phyloP scores from a whole-genome alignment of 208 protist genomes.

The Borovskyia barvae region DNA sequence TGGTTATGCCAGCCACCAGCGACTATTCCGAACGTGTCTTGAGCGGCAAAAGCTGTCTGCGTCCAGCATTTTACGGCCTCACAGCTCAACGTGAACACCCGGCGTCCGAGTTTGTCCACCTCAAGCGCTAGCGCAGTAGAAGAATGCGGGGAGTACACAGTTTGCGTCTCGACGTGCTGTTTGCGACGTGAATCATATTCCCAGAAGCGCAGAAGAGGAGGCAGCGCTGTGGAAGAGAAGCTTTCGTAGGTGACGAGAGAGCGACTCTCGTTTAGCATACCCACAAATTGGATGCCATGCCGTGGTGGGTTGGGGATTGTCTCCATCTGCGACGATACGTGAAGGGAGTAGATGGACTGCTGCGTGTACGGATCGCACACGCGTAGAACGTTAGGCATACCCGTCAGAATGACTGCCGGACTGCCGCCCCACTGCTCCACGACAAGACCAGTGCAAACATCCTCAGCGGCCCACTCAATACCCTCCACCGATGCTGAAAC shows the following conservation, averaged over 20 bases:
- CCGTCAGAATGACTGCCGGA: slow-evolving; percentile 73
- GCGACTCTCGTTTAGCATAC: slow-evolving; percentile 57
- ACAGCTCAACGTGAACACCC: slow-evolving; percentile 73
- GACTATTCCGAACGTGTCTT: slow-evolving; percentile 51
- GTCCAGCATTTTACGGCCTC: slow-evolving; percentile 82
- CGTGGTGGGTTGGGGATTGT: slow-evolving; percentile 61
- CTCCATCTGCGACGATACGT: slow-evolving; percentile 88
- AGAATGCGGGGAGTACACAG: slow-evolving; percentile 73
- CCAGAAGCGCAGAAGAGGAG: slow-evolving; percentile 80
- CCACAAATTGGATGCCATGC: slow-evolving; percentile 79
- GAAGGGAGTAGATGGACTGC: slow-evolving; percentile 84
- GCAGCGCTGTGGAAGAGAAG: slow-evolving; percentile 58
- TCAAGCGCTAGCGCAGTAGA: slow-evolving; percentile 54
- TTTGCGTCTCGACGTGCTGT: slow-evolving; percentile 71
- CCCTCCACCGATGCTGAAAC: slow-evolving; percentile 62
- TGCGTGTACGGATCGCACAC: slow-evolving; percentile 85
- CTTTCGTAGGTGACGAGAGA: slow-evolving; percentile 82
- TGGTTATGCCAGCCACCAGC: slow-evolving; percentile 68
- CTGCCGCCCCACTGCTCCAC: slow-evolving; percentile 75
- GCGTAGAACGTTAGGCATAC: slow-evolving; percentile 77
- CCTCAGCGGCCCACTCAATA: slow-evolving; percentile 77
- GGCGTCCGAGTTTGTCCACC: slow-evolving; percentile 50
- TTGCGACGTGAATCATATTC: slow-evolving; percentile 49
- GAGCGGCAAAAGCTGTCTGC: slow-evolving; percentile 38
- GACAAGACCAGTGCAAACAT: slow-evolving; percentile 63